phyloP scores from a whole-genome alignment of 1,284 basidiomycete genomes.

The Heterobasidion annosum region DNA sequence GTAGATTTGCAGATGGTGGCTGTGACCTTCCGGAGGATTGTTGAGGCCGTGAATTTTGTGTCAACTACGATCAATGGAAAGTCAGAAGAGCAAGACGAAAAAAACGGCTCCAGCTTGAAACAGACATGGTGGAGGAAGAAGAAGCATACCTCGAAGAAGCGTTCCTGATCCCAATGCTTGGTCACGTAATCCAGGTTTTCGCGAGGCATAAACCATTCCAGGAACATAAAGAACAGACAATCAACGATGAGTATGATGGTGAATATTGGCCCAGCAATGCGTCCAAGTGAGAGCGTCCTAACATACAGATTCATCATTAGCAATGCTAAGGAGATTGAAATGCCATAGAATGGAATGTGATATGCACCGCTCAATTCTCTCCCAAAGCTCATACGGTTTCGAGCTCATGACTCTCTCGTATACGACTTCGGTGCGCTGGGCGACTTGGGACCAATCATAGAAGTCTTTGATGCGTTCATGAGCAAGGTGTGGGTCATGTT shows the following conservation, averaged over 20 bases:
- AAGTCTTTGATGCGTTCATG: conserved; percentile 75
- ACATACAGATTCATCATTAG: neutral
- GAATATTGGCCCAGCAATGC: conserved; percentile 71
- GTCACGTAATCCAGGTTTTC: conserved; percentile 62
- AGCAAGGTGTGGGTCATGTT: conserved; percentile 73
- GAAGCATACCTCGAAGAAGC: conserved; percentile 22
- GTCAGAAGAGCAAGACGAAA: neutral
- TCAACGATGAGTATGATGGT: conserved; percentile 74
- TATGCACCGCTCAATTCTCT: conserved; percentile 59
- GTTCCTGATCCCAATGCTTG: conserved; percentile 30
- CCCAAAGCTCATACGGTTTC: conserved; percentile 55
- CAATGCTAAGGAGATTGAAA: neutral
- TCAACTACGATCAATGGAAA: neutral
- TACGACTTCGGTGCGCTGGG: conserved; percentile 75
- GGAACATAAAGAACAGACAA: conserved; percentile 67
- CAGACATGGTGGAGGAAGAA: neutral
- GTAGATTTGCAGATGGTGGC: neutral
- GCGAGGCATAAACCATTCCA: conserved; percentile 72
- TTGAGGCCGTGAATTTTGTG: neutral
- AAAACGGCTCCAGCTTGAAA: neutral
- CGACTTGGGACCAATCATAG: conserved; percentile 85
- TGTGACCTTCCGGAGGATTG: neutral
- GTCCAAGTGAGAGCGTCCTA: conserved; percentile 66
- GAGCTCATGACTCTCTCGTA: conserved; percentile 64
- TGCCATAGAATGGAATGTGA: neutral